Evolutionary conservation across 2,329 filamentous ascomycete genomes (phyloP).

Genomic region (Trichoderma sp.): DNA sequence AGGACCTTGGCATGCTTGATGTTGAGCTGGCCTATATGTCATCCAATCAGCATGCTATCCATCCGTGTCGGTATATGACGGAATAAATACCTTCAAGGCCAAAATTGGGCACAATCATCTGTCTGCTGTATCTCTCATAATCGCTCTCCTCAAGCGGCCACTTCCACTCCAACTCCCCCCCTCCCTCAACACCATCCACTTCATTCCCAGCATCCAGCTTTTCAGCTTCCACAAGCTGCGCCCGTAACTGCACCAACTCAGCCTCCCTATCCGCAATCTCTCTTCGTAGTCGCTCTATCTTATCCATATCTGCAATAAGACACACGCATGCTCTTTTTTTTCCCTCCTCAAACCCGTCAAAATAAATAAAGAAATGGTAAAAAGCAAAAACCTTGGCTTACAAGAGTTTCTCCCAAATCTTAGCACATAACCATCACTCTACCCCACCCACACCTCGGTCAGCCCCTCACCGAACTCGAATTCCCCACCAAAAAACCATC

Average conservation of each 20-base stretch:
- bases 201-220: slow-evolving; percentile 5
- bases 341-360: background rate
- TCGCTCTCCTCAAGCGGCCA: slow-evolving; percentile 73
- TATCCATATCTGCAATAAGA: slow-evolving; percentile 34
- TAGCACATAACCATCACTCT: background rate
- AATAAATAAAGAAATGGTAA: background rate
- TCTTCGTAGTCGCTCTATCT: slow-evolving; percentile 40
- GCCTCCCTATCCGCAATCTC: slow-evolving; percentile 49
- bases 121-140: slow-evolving; percentile 82
- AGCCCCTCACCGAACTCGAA: slow-evolving; percentile 18
- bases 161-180: slow-evolving; percentile 42
- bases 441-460: slow-evolving; percentile 18
- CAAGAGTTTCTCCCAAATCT: background rate
- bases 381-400: background rate
- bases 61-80: background rate
- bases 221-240: slow-evolving; percentile 41
- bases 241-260: slow-evolving; percentile 45
- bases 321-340: background rate
- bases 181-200: slow-evolving; percentile 21
- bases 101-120: slow-evolving; percentile 82
- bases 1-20: slow-evolving; percentile 70
- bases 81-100: slow-evolving; percentile 63
- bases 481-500: slow-evolving; percentile 4
- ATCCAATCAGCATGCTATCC: background rate
- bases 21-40: slow-evolving; percentile 65